These are phyloP conservation scores for Drechslera avenae DNA, from an alignment of 2,329 filamentous ascomycete species.

Conservation along the genomic window DNA sequence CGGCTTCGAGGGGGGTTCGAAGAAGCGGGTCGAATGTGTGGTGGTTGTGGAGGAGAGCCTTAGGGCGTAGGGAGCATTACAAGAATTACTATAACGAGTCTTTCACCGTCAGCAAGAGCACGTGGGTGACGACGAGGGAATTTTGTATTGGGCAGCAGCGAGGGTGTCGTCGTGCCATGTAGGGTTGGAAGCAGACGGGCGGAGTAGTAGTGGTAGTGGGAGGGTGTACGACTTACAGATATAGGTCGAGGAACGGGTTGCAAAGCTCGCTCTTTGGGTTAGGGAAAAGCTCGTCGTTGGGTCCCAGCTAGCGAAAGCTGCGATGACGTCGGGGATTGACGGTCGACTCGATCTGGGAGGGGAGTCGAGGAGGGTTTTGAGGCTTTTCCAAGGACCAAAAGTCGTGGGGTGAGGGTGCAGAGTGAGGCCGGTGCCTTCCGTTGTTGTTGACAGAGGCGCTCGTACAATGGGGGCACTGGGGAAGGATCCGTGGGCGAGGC, in stretches of 20 bases:
- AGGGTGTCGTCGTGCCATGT: no score
- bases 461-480: conserved; percentile 18
- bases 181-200: no score
- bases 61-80: conserved; percentile 52
- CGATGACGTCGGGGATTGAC: conserved; percentile 37
- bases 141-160: background rate
- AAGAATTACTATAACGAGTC: conserved; percentile 35
- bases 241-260: conserved; percentile 24
- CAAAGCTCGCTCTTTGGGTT: conserved; percentile 22
- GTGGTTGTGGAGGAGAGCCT: conserved; percentile 27
- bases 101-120: conserved; percentile 16
- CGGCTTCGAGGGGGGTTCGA: conserved; percentile 40
- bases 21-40: conserved; percentile 41
- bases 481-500: conserved; percentile 28
- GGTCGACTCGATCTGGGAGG: conserved; percentile 18
- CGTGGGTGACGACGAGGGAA: conserved; percentile 6
- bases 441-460: conserved; percentile 16
- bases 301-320: conserved; percentile 43
- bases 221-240: conserved; percentile 16
- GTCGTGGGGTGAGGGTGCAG: conserved; percentile 5
- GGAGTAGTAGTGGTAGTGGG: background rate
- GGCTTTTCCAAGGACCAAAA: conserved; percentile 23
- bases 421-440: conserved; percentile 40
- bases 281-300: conserved; percentile 13
- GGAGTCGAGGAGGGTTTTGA: conserved; percentile 18